These are phyloP conservation scores for Rubia yunnanensis DNA, from an alignment of 257 asterid species.

Conservation along the genomic window DNA sequence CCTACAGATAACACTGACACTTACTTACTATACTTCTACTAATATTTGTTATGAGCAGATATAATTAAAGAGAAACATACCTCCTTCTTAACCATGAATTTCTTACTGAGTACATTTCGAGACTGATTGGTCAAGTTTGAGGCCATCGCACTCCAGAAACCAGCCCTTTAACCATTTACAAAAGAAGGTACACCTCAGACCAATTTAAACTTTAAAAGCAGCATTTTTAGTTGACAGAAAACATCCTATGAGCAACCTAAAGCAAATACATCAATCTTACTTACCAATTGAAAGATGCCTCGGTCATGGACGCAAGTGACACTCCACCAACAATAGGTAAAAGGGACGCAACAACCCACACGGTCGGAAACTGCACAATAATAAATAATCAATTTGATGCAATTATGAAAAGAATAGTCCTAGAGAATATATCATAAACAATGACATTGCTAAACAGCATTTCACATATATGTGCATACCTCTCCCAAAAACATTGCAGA, in stretches of 20 bases:
- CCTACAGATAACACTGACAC: neutral
- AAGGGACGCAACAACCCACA: conserved; percentile 89
- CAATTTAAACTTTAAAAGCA: neutral
- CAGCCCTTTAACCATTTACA: conserved; percentile 46
- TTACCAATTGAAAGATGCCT: conserved; percentile 86
- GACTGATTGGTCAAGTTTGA: conserved; percentile 92
- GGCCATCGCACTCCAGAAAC: conserved; percentile 99
- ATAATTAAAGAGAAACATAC: conserved; percentile 22
- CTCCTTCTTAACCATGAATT: conserved; percentile 90
- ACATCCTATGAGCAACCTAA: neutral
- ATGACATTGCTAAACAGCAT: neutral
- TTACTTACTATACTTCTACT: neutral
- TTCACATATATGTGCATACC: conserved; percentile 31
- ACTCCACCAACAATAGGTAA: conserved; percentile 93
- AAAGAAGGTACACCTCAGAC: conserved; percentile 7
- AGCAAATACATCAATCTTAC: conserved; percentile 15
- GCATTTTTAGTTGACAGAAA: conserved; percentile 2
- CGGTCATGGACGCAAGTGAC: conserved; percentile 82
- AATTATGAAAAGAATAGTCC: neutral
- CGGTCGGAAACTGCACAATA: conserved; percentile 46
- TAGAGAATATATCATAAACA: neutral
- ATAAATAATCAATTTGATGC: neutral
- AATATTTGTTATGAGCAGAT: neutral
- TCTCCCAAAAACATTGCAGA: conserved; percentile 83
- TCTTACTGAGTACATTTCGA: conserved; percentile 94